Conservation (phyloP, 768 basidiomycete species). For the Lactarius vividus region DNA sequence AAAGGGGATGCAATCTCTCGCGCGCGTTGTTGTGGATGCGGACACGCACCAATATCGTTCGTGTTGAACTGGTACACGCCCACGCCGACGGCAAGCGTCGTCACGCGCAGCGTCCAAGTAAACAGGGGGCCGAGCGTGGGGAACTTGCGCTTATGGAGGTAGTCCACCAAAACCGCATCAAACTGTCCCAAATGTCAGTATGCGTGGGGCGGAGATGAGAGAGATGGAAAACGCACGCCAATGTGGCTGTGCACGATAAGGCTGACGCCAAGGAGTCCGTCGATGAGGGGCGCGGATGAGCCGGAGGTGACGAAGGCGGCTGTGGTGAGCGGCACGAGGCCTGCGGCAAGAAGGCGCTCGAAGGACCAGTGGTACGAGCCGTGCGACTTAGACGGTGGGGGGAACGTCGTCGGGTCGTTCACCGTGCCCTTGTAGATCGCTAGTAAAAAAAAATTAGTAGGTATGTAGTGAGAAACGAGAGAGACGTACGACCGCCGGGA, state of each 20-base stretch:
- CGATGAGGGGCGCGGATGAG: conserved; percentile 77
- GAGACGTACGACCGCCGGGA: conserved; percentile 66
- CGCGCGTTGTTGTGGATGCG: no score
- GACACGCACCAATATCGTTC: conserved; percentile 83
- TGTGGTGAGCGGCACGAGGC: conserved; percentile 83
- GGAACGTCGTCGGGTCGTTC: conserved; percentile 93
- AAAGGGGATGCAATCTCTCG: no score
- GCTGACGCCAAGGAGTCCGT: conserved; percentile 83
- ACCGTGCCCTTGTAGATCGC: conserved; percentile 89
- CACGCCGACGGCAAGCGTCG: conserved; percentile 78
- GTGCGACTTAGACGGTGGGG: conserved; percentile 71
- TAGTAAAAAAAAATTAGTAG: conserved; percentile 32
- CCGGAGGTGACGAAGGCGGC: conserved; percentile 81
- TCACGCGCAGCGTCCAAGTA: conserved; percentile 74
- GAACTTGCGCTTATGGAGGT: conserved; percentile 91
- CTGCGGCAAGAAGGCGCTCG: conserved; percentile 86
- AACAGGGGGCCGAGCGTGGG: conserved; percentile 66
- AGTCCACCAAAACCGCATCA: conserved; percentile 77
- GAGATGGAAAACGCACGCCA: conserved; percentile 60
- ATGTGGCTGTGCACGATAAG: conserved; percentile 96
- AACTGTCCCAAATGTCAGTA: conserved; percentile 47
- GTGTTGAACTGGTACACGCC: conserved; percentile 99
- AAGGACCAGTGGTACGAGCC: conserved; percentile 94
- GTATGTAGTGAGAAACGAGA: not conserved
- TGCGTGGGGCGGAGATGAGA: not conserved